phyloP scores from a whole-genome alignment of 1,139 yeast species.

The Protomyces inouyei region DNA sequence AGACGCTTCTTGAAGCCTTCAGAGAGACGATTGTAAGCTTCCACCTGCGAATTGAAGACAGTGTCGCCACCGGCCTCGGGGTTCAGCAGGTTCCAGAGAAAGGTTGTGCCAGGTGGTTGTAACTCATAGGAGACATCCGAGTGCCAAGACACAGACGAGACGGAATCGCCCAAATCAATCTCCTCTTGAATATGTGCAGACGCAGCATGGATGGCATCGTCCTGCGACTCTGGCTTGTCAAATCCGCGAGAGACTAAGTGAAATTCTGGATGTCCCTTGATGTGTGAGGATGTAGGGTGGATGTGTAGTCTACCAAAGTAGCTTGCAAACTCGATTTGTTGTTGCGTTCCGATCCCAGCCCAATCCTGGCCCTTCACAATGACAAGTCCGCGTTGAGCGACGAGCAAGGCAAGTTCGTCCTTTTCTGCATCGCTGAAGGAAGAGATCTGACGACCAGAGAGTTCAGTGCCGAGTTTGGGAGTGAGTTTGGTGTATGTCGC shows the following conservation, averaged over 20 bases:
- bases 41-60: constrained; percentile 52
- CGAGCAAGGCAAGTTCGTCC: constrained; percentile 60
- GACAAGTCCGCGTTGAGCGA: constrained; percentile 63
- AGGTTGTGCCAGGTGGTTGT: constrained; percentile 61
- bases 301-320: constrained; percentile 60
- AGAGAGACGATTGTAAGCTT: constrained; percentile 56
- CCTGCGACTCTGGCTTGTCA: constrained; percentile 12
- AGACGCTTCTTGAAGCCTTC: constrained; percentile 50
- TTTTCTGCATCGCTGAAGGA: constrained; percentile 50
- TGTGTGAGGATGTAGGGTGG: constrained; percentile 41
- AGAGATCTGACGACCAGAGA: constrained; percentile 56
- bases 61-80: constrained; percentile 61
- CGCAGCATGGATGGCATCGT: background rate
- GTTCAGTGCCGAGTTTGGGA: constrained; percentile 64
- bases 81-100: constrained; percentile 51
- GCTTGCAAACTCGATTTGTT: constrained; percentile 47
- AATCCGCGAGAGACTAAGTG: constrained; percentile 48
- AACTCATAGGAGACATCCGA: constrained; percentile 58
- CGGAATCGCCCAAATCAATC: constrained; percentile 33
- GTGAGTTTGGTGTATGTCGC: constrained; percentile 39
- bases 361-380: constrained; percentile 65
- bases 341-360: constrained; percentile 50
- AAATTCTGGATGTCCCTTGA: constrained; percentile 52
- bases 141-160: constrained; percentile 49
- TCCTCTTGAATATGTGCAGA: constrained; percentile 29